Evolutionary conservation across 2,329 filamentous ascomycete genomes (phyloP).

Genomic region (Fusarium poae): DNA sequence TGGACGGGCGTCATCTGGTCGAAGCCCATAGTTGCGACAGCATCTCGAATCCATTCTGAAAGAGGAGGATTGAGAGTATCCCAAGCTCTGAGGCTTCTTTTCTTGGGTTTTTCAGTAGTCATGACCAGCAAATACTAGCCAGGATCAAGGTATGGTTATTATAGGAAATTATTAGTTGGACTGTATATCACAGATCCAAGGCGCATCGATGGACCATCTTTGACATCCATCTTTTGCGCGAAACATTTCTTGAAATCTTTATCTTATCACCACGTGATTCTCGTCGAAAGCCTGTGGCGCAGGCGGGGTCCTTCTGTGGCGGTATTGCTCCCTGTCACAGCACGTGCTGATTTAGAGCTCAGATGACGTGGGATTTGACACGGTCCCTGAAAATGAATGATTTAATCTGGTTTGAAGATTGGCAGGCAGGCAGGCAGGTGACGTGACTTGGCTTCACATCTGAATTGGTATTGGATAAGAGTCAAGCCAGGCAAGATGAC

Average conservation of each 20-base stretch:
- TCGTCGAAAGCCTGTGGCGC: slow-evolving; percentile 30
- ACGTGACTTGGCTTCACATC: slow-evolving; percentile 21
- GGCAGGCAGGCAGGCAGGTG: slow-evolving; percentile 14
- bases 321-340: background rate
- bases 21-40: slow-evolving; percentile 87
- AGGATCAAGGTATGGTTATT: slow-evolving; percentile 1
- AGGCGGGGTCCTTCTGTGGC: slow-evolving; percentile 21
- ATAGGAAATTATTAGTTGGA: slow-evolving; percentile 5
- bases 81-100: slow-evolving; percentile 64
- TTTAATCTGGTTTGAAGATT: slow-evolving; percentile 8
- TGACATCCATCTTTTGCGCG: slow-evolving; percentile 34
- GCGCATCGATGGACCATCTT: slow-evolving; percentile 39
- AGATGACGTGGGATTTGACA: slow-evolving; percentile 27
- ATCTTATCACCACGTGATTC: slow-evolving; percentile 54
- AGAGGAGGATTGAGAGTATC: slow-evolving; percentile 56
- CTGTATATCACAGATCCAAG: slow-evolving; percentile 19
- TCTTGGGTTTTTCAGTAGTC: slow-evolving; percentile 53
- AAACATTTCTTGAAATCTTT: slow-evolving; percentile 50
- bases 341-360: slow-evolving; percentile 20
- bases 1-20: slow-evolving; percentile 93
- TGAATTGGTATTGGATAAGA: slow-evolving; percentile 21
- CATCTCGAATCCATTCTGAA: slow-evolving; percentile 83
- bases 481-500: slow-evolving; percentile 26
- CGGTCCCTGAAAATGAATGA: slow-evolving; percentile 16
- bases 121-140: slow-evolving; percentile 36